Percentiles rank a stretch among this genome's conserved stretches.
These are phyloP conservation scores for Hirschfeldia incana DNA, from an alignment of 345 rosid genomes.

Conservation along the genomic window DNA sequence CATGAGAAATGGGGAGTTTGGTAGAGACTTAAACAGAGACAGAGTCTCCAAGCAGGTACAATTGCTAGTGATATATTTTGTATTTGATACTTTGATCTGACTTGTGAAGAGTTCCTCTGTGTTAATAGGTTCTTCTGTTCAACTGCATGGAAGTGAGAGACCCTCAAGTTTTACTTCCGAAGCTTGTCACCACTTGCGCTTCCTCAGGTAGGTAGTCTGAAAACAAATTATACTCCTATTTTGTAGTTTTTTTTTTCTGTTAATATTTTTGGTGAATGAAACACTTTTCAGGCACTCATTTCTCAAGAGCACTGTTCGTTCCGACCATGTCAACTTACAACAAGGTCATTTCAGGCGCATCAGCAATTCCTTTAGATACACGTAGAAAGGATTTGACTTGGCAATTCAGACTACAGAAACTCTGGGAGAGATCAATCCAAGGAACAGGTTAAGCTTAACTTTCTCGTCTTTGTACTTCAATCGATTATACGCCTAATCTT, in stretches of 20 bases:
- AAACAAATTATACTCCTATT: not conserved
- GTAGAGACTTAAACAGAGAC: constrained; percentile 39
- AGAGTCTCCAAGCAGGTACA: constrained; percentile 60
- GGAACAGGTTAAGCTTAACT: constrained; percentile 51
- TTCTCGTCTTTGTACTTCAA: constrained; percentile 1
- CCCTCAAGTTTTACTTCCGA: constrained; percentile 75
- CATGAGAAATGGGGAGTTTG: constrained; percentile 26
- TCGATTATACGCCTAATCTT: not conserved
- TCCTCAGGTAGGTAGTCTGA: constrained; percentile 71
- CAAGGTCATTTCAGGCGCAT: constrained; percentile 68
- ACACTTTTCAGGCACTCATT: constrained; percentile 60
- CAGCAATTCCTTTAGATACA: constrained; percentile 48
- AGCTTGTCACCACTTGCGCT: constrained; percentile 65
- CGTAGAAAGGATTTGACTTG: constrained; percentile 60
- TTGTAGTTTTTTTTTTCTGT: not conserved
- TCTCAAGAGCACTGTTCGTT: constrained; percentile 78
- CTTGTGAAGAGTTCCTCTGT: not conserved
- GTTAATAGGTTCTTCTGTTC: constrained; percentile 72
- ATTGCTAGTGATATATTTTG: not conserved
- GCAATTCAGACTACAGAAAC: constrained; percentile 72
- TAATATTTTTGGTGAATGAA: constrained; percentile 3
- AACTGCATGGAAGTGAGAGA: constrained; percentile 92
- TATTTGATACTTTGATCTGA: constrained; percentile 8
- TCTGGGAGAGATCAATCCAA: constrained; percentile 70
- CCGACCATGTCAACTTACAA: constrained; percentile 77